A percentile compares a stretch with the other conserved stretches of the same genome.
Evolutionary conservation across 441 rosid species (phyloP).

Genomic region (Sinapis alba): DNA sequence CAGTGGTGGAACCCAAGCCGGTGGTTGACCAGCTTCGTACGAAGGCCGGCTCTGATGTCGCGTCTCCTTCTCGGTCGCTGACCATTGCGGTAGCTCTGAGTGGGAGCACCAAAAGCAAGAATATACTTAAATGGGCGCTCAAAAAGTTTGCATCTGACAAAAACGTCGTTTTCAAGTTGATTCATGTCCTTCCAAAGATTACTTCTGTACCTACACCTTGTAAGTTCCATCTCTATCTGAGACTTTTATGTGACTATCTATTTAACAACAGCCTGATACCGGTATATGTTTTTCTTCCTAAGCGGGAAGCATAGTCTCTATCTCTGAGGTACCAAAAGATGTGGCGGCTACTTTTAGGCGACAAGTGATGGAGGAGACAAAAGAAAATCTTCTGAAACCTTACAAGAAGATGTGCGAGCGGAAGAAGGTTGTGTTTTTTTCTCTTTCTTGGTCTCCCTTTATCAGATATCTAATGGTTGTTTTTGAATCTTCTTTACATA

Average conservation of each 20-base stretch:
- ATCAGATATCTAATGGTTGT: not conserved
- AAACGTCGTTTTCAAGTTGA: constrained; percentile 55
- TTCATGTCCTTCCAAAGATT: constrained; percentile 68
- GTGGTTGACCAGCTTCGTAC: not conserved
- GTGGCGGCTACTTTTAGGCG: constrained; percentile 69
- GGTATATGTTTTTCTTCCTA: constrained; percentile 15
- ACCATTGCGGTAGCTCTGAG: constrained; percentile 66
- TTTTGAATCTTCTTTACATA: constrained; percentile 34
- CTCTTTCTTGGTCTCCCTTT: constrained; percentile 9
- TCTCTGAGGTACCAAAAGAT: constrained; percentile 80
- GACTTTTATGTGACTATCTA: constrained; percentile 7
- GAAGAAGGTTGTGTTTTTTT: constrained; percentile 55
- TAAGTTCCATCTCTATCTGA: constrained; percentile 43
- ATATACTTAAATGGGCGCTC: constrained; percentile 73
- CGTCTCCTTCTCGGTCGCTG: constrained; percentile 43
- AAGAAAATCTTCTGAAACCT: constrained; percentile 62
- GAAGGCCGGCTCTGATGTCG: constrained; percentile 12
- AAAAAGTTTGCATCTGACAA: constrained; percentile 65
- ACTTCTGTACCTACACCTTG: constrained; percentile 73
- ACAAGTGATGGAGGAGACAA: constrained; percentile 62
- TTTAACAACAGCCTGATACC: not conserved
- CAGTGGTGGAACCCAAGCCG: not conserved
- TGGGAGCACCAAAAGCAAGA: constrained; percentile 64
- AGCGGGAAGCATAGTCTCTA: constrained; percentile 76
- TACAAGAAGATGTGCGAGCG: constrained; percentile 62